phyloP scores from a whole-genome alignment of 331 rosid species.

The Telfairia occidentalis region DNA sequence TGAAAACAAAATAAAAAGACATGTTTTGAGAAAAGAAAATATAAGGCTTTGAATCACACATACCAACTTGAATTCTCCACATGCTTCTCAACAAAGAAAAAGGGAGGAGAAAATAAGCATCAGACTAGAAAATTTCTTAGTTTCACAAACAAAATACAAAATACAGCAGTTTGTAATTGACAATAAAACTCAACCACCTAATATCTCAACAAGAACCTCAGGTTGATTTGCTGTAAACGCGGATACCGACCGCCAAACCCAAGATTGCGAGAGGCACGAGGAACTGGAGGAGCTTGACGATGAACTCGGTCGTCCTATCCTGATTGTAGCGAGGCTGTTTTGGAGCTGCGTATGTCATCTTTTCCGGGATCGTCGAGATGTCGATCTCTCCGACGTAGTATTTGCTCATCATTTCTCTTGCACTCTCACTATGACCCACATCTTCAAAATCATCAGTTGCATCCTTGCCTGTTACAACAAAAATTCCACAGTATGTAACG shows the following conservation, averaged over 20 bases:
- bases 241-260: slow-evolving; percentile 60
- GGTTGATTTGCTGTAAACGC: slow-evolving; percentile 51
- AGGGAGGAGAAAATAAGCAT: neutral
- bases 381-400: slow-evolving; percentile 71
- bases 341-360: slow-evolving; percentile 44
- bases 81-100: too few relatives aligned
- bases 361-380: slow-evolving; percentile 40
- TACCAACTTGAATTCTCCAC: too few relatives aligned
- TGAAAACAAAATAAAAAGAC: neutral
- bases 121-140: neutral
- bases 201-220: slow-evolving; percentile 3
- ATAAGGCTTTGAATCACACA: too few relatives aligned
- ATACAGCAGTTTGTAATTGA: neutral
- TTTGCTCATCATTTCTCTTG: slow-evolving; percentile 66
- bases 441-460: slow-evolving; percentile 82
- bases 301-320: slow-evolving; percentile 60
- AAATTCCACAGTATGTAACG: neutral
- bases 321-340: slow-evolving; percentile 69
- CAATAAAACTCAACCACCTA: neutral
- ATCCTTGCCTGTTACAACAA: slow-evolving; percentile 51
- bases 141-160: neutral
- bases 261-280: slow-evolving; percentile 66
- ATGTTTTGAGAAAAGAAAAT: too few relatives aligned
- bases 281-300: slow-evolving; percentile 69
- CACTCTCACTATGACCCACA: slow-evolving; percentile 70